phyloP scores from a whole-genome alignment of 2,329 filamentous ascomycete species.

The Nemania serpens region DNA sequence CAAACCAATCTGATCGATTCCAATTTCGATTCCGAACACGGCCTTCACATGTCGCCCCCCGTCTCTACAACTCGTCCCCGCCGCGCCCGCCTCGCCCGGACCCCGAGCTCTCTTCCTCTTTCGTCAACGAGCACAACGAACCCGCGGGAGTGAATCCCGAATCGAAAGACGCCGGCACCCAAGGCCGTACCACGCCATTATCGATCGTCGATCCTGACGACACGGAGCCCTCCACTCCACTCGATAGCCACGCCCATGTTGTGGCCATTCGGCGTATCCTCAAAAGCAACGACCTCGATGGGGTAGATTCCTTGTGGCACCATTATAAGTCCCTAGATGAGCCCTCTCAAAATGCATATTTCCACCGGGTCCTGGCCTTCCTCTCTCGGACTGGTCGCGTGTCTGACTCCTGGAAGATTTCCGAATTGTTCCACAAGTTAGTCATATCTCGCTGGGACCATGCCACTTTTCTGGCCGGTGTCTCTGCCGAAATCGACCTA shows the following conservation, averaged over 20 bases:
- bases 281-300: conserved; percentile 23
- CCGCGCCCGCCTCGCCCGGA: conserved; percentile 25
- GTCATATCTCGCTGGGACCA: conserved; percentile 47
- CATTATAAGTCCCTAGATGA: conserved; percentile 47
- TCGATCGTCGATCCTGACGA: not conserved
- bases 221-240: not conserved
- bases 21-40: conserved; percentile 36
- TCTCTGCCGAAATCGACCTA: conserved; percentile 49
- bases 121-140: not conserved
- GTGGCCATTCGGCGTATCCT: conserved; percentile 32
- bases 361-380: conserved; percentile 47
- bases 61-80: conserved; percentile 36
- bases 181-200: not conserved
- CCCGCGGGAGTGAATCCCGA: not conserved
- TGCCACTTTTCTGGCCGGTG: conserved; percentile 45
- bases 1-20: conserved; percentile 38
- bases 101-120: not conserved
- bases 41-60: conserved; percentile 32
- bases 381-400: conserved; percentile 50
- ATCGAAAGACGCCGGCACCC: not conserved
- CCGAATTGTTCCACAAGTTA: conserved; percentile 50
- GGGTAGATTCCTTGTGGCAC: conserved; percentile 49
- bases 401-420: conserved; percentile 52
- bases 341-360: conserved; percentile 34
- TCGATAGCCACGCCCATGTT: conserved; percentile 13